Conservation (phyloP, 2,329 filamentous ascomycete genomes). For the Aspergillus alliaceus region DNA sequence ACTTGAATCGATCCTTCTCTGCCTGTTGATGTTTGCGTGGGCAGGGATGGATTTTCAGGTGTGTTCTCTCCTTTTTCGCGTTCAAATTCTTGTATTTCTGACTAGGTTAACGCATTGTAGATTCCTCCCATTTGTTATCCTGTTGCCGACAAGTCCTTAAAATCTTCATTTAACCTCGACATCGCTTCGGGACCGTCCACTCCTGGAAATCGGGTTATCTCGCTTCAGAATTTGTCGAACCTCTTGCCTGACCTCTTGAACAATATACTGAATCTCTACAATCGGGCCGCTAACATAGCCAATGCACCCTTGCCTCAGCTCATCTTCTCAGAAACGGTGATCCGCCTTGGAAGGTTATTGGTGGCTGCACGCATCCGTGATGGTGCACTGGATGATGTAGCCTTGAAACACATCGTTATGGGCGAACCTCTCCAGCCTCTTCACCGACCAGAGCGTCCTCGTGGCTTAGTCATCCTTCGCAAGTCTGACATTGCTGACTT, state of each 20-base stretch:
- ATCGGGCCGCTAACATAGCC: conserved; percentile 52
- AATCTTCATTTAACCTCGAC: conserved; percentile 41
- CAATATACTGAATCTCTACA: conserved; percentile 58
- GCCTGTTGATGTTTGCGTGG: conserved; percentile 81
- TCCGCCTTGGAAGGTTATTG: conserved; percentile 56
- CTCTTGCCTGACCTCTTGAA: conserved; percentile 58
- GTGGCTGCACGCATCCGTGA: conserved; percentile 52
- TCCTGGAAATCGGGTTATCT: conserved; percentile 47
- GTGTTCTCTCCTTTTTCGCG: conserved; percentile 4
- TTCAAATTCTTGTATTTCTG: too few species aligned
- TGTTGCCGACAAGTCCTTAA: conserved; percentile 50
- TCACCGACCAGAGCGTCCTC: conserved; percentile 34
- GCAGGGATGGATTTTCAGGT: conserved; percentile 72
- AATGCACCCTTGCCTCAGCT: conserved; percentile 55
- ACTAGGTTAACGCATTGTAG: conserved; percentile 36
- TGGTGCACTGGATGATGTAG: conserved; percentile 52
- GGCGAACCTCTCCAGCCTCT: conserved; percentile 43
- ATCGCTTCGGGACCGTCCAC: conserved; percentile 43
- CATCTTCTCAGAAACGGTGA: conserved; percentile 57
- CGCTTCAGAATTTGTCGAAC: conserved; percentile 52
- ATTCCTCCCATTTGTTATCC: conserved; percentile 57
- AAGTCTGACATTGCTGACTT: conserved; percentile 65
- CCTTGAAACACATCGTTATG: conserved; percentile 61
- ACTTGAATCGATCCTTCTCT: conserved; percentile 81
- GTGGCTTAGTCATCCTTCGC: conserved; percentile 46